Percentiles rank a stretch among this genome's conserved stretches.
These are phyloP conservation scores for Goffeauzyma gilvescens DNA, from an alignment of 768 basidiomycete species.

Conservation along the genomic window DNA sequence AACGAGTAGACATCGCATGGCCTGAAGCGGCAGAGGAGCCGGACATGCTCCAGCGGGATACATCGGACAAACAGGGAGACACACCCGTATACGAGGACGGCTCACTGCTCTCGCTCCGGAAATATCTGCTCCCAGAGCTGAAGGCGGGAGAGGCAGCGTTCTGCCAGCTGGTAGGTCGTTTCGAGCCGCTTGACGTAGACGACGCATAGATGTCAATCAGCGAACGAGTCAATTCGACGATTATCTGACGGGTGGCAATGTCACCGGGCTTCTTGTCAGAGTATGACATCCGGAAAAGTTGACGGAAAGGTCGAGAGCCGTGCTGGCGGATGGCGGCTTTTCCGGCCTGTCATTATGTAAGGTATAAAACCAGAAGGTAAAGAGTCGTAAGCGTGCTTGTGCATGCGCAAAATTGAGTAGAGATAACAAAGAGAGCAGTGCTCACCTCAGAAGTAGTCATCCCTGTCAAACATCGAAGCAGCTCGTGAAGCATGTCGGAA, in stretches of 20 bases:
- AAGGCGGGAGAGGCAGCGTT: no score
- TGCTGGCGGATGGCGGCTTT: conserved; percentile 76
- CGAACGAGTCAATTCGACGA: conserved; percentile 66
- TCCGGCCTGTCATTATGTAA: conserved; percentile 41
- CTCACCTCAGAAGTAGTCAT: conserved; percentile 46
- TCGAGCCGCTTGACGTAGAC: no score
- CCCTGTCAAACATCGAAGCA: conserved; percentile 83
- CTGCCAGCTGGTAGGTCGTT: no score
- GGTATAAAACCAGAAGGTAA: not conserved
- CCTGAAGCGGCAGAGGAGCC: no score
- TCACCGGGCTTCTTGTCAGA: conserved; percentile 98
- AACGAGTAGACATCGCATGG: no score
- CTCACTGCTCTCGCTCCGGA: no score
- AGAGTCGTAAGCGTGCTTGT: no score
- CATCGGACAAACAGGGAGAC: no score
- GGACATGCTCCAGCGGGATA: no score
- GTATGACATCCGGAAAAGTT: conserved; percentile 66
- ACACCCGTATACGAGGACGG: no score
- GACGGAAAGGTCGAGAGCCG: conserved; percentile 68
- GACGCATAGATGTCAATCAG: conserved; percentile 86
- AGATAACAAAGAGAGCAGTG: not conserved
- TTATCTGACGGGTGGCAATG: conserved; percentile 68
- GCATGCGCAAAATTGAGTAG: no score
- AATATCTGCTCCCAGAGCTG: no score
- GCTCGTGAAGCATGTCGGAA: conserved; percentile 77